Base-by-base conservation (phyloP, 2,329 filamentous ascomycete species). In the Colletotrichum sp. region DNA sequence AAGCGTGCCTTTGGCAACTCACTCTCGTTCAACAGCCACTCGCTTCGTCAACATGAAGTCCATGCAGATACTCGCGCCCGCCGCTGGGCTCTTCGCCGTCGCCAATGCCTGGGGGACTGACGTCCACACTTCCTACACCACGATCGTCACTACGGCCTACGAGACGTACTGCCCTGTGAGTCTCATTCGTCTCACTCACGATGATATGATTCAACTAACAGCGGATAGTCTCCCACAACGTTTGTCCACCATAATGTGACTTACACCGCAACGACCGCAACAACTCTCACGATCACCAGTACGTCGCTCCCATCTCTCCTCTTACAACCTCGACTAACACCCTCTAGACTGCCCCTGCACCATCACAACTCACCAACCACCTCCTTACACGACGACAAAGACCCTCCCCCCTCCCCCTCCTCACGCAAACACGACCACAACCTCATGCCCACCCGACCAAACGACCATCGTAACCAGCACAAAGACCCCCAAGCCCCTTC, bases 261-360 rank as follows among this genome's bases (percentile, higher is more conserved):
- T 66, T 87, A 87, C 80, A 89, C 85, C 32, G 86, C 84, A 75
- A 87, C 84, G 24, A 77, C 81, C 77, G 81, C 83, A 32, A 86
- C 85, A 39, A 87, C 84, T 57, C 68, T 89, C 72, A 89, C 87
- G 77, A 82, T 89, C 78, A 87, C 85, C 69, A 86, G 86, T 88
- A 80, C 80, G 24, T 32, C 32, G 30, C 7, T 63, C 7, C 36
- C 6, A 16, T 67, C 36, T 18, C 10, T 30, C 26, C 52, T 32
- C 26, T 18, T 12, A 13, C 6, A 3, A 14, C 36, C 21, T 16
- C 28, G 65, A 74, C 81, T 85, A 76, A 85, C 79, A 64, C 6
- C 7, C 18, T 32, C n/a, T 59, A 87, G 86, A 88, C 83, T 89
- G 87, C 79, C 87, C 87, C 70, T 89, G 87, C 80, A 87, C 86